Evolutionary conservation across 345 rosid genomes (phyloP).

Genomic region (Schrenkiella parvula): DNA sequence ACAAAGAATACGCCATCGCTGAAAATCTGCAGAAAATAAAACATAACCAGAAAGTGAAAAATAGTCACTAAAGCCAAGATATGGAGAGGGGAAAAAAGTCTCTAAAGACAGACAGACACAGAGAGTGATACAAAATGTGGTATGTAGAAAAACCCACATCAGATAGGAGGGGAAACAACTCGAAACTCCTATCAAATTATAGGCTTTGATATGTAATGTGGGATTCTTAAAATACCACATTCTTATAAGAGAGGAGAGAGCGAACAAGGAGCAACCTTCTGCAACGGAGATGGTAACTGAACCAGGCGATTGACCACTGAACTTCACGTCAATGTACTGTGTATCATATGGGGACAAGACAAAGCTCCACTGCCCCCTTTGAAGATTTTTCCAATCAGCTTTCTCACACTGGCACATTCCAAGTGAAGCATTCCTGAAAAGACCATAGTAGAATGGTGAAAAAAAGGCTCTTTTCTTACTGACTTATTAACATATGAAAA

Average conservation of each 20-base stretch:
- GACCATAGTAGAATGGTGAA: conserved; percentile 5
- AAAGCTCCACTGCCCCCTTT: conserved; percentile 60
- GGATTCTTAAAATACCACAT: not conserved
- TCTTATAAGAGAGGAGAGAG: not conserved
- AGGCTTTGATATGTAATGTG: not conserved
- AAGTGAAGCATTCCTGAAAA: conserved; percentile 67
- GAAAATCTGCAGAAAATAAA: conserved; percentile 55
- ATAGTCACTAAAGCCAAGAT: not conserved
- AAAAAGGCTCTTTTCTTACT: not conserved
- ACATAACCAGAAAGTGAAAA: not conserved
- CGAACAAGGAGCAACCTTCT: conserved; percentile 49
- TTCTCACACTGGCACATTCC: conserved; percentile 64
- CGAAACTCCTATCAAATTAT: not conserved
- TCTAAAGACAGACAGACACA: not conserved
- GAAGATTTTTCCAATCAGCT: conserved; percentile 67
- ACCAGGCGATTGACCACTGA: conserved; percentile 44
- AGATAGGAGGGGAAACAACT: not conserved
- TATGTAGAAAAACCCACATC: not conserved
- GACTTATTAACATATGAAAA: not conserved
- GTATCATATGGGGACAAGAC: conserved; percentile 73
- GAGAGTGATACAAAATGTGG: not conserved
- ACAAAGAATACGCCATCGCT: conserved; percentile 74
- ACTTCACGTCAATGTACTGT: conserved; percentile 72
- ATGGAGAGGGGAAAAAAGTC: not conserved
- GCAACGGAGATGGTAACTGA: conserved; percentile 43